Base-by-base conservation (phyloP, 2,329 filamentous ascomycete genomes). In the Trichoderma brevicompactum region DNA sequence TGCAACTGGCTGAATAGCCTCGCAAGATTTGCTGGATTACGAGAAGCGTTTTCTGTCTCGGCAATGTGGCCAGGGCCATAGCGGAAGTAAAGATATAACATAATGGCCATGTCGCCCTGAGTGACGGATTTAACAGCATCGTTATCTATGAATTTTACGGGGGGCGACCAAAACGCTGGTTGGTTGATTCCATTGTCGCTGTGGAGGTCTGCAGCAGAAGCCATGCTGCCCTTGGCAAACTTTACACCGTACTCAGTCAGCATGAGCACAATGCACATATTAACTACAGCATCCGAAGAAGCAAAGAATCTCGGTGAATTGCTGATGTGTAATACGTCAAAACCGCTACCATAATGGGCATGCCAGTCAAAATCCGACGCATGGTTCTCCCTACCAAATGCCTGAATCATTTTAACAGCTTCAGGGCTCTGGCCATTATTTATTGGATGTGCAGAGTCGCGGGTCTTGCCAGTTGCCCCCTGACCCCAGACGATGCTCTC, bases 331-430 rank as follows among this genome's bases (percentile, higher is more conserved):
- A 95, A 77, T 6, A 97, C 92, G 72, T 99, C 91, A 69, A 93
- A 97, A 0, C 95, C 95, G 0, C 73, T 70, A 0, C 93, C 94
- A 72, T 99, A 99, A 28, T 84, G 78, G 0, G 79, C 79, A 5
- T 88, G 80, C 94, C 94, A 97, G 70, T 90, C 83, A 68, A 95
- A 93, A 3, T 86, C 81, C 0, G 81, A 82, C 5, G 84, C 80
- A 65, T 92, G 89, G 73, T 99, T 99, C 80, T 99, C 95, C 15
- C 82, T 83, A 0, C 92, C 91, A 77, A 99, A 98, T 0, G 91
- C 92, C 62, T 81, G 82, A 48, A 98, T 83, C 80, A 99, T 85
- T 52, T 78, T 79, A 54, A 91, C 81, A 0, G 89, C 88, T 72
- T 91, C 86, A 3, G 81, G 77, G 1, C 84, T 82, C 69, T 92